Evolutionary conservation across 768 basidiomycete species (phyloP).

Genomic region (Stropharia rugosoannulata): DNA sequence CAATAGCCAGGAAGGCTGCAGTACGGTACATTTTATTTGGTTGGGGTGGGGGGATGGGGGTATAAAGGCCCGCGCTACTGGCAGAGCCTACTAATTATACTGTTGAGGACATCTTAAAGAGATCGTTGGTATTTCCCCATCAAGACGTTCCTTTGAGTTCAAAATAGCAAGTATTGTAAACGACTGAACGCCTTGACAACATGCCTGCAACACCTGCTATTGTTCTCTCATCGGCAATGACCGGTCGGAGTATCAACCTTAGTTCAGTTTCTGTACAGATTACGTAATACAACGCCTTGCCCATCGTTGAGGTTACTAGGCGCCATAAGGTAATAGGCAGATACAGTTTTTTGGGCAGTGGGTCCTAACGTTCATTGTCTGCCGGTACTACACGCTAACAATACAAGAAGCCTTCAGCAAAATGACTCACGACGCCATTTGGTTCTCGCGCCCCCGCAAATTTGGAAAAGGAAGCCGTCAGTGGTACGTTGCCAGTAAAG

Average conservation of each 20-base stretch:
- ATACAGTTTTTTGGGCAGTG: conserved; percentile 27
- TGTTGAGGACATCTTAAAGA: neutral
- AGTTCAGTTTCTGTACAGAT: conserved; percentile 35
- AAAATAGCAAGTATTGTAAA: neutral
- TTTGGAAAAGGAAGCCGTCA: conserved; percentile 95
- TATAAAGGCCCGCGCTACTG: neutral
- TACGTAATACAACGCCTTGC: conserved; percentile 30
- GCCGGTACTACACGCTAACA: neutral
- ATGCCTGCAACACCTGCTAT: neutral
- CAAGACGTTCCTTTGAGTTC: conserved; percentile 20
- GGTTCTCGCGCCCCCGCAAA: conserved; percentile 96
- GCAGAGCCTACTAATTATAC: neutral
- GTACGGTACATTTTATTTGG: conserved; percentile 2
- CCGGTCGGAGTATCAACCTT: conserved; percentile 35
- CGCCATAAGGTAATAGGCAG: conserved; percentile 17
- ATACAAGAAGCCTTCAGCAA: conserved; percentile 31
- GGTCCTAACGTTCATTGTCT: conserved; percentile 16
- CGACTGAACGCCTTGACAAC: neutral
- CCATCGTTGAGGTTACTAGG: conserved; percentile 11
- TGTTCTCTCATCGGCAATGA: conserved; percentile 1
- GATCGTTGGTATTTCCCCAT: conserved; percentile 7
- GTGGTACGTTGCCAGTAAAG: conserved; percentile 56
- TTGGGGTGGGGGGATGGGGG: neutral
- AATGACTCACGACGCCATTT: conserved; percentile 98
- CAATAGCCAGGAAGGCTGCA: conserved; percentile 28